Evolutionary conservation across 2,329 filamentous ascomycete species (phyloP), one percentile per base, ranked within the genome.

Genomic region (Epichloe hybrida): DNA sequence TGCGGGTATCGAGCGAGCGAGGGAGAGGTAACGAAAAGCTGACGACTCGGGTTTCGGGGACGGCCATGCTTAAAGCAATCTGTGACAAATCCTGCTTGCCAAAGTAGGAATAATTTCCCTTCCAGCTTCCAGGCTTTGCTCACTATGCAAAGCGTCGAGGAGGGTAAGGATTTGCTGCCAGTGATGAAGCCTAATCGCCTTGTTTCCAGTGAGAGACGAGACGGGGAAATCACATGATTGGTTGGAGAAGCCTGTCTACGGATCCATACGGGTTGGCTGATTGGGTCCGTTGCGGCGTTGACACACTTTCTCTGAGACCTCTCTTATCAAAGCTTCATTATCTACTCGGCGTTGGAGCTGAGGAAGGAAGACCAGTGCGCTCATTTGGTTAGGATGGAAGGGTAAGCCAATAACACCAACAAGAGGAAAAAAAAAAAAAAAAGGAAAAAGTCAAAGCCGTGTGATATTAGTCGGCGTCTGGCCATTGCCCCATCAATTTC

Each of bases 11-110:
- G 17, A 79, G 65, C 1, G 80, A 74, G 53, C 71, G 73, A 11
- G 81, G 80, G 21, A 85, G 69, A 5, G 78, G 76, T 23, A 84
- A 70, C 1, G 80, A 80, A 11, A 84, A 20, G 52, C n/a, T 52
- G 15, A 53, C 7, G 17, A 48, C 17, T 31, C 45, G 50, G 17
- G 37, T 23, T 12, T 41, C 20, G 38, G 13, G 2, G 4, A 21
- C 46, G 12, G 45, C 20, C 46, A 49, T 47, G 4, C 36, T 36
- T 35, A 20, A 15, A 27, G 4, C 15, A 39, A 35, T 20, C n/a
- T 17, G 12, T 43, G 2, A 31, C 27, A 8, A 12, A 12, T n/a
- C 5, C 12, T 37, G 36, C 36, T 9, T 11, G 27, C 27, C 27
- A 31, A 31, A 31, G 27, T 31, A 31, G 8, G 27, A 31, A 9